Conservation (phyloP, 2,329 filamentous ascomycete genomes). For the Ascochyta lentis region DNA sequence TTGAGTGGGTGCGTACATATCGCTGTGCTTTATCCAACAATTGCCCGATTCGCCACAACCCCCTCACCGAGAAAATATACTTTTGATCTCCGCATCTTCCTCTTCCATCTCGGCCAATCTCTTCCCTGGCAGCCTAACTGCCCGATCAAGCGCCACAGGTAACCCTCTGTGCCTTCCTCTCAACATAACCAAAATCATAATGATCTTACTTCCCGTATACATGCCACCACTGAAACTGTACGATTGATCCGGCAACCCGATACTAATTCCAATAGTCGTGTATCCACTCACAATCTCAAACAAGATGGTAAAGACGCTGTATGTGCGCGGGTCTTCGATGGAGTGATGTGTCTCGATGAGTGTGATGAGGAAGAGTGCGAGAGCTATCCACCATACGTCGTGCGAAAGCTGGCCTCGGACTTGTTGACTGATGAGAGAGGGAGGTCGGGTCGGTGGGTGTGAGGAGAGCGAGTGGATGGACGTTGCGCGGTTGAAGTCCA, state of each 20-base stretch:
- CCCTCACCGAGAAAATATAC: slow-evolving; percentile 20
- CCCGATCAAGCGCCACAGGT: slow-evolving; percentile 31
- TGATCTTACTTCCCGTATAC: slow-evolving; percentile 30
- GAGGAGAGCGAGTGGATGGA: slow-evolving; percentile 26
- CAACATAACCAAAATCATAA: slow-evolving; percentile 30
- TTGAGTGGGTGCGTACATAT: too few species aligned
- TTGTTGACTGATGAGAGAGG: slow-evolving; percentile 30
- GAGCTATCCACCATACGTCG: slow-evolving; percentile 33
- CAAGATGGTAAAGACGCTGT: slow-evolving; percentile 30
- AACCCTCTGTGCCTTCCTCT: slow-evolving; percentile 29
- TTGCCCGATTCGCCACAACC: neutral
- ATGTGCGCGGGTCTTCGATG: slow-evolving; percentile 26
- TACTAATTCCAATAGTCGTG: slow-evolving; percentile 31
- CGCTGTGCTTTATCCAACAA: too few species aligned
- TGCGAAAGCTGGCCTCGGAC: slow-evolving; percentile 31
- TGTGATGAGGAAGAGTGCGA: slow-evolving; percentile 32
- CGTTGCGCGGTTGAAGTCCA: slow-evolving; percentile 28
- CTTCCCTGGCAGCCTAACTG: slow-evolving; percentile 28
- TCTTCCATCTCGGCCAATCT: slow-evolving; percentile 28
- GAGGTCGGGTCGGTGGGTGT: slow-evolving; percentile 22
- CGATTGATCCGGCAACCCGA: slow-evolving; percentile 28
- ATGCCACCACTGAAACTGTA: slow-evolving; percentile 32
- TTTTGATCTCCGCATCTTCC: slow-evolving; percentile 29
- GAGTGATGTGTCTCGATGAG: slow-evolving; percentile 33
- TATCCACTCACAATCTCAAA: slow-evolving; percentile 34